Conservation (phyloP, 139 green algal genomes). For the Chlamydomonas urium region DNA sequence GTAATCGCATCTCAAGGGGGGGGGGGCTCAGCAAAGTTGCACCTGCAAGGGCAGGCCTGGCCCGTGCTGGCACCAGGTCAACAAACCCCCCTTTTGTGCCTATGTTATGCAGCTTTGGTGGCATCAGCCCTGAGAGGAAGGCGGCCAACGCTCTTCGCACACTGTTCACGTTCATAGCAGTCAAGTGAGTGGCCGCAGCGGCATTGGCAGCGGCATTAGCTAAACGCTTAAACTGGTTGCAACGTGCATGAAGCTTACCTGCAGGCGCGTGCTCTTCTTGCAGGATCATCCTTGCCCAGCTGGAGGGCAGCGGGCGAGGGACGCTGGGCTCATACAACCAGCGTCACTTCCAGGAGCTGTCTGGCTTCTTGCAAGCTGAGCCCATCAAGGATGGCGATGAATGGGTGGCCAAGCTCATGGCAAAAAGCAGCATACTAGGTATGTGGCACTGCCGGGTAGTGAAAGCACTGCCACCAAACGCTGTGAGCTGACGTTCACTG, state of each 20-base stretch:
- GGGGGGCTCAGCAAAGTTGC: too few relatives aligned
- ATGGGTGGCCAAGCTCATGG: conserved; percentile 20
- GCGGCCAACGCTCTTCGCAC: conserved; percentile 51
- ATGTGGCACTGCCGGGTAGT: too few relatives aligned
- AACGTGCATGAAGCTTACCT: too few relatives aligned
- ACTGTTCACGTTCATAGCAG: conserved; percentile 74
- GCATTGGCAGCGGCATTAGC: too few relatives aligned
- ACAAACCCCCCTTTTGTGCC: not conserved
- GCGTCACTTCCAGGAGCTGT: conserved; percentile 18
- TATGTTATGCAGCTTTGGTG: conserved; percentile 58
- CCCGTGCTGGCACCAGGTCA: not conserved
- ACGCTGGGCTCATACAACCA: conserved; percentile 51
- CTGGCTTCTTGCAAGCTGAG: conserved; percentile 4
- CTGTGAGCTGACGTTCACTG: too few relatives aligned
- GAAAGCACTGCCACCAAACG: too few relatives aligned
- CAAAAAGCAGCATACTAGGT: conserved; percentile 14
- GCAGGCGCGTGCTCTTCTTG: too few relatives aligned
- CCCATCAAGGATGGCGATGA: conserved; percentile 20
- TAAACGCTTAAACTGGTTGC: too few relatives aligned
- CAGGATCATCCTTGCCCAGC: conserved; percentile 61
- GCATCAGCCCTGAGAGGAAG: conserved; percentile 62
- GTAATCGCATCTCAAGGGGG: too few relatives aligned
- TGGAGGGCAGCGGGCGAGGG: conserved; percentile 60
- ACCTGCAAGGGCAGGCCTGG: not conserved
- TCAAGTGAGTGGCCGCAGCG: conserved; percentile 34